Conservation (phyloP, 305 asterid genomes). For the Fraxinus velutina region DNA sequence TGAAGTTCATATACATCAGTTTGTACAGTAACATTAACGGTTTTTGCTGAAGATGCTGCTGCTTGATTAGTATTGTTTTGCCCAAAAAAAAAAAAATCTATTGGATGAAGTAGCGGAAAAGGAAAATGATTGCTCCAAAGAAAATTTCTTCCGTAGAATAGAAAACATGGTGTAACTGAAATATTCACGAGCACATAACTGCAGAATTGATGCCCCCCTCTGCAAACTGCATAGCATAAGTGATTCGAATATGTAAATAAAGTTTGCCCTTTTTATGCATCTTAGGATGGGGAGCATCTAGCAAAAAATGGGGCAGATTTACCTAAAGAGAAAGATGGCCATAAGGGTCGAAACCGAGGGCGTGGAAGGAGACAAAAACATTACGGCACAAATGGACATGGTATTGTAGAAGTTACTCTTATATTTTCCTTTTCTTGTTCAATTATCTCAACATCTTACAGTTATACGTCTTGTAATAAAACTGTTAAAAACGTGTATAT, state of each 20-base stretch:
- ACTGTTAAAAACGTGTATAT: neutral
- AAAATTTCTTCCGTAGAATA: neutral
- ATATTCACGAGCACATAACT: neutral
- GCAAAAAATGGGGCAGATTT: slow-evolving; percentile 17
- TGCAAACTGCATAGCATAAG: neutral
- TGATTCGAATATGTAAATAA: neutral
- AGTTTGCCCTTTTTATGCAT: neutral
- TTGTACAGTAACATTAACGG: neutral
- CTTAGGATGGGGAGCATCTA: slow-evolving; percentile 47
- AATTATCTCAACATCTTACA: neutral
- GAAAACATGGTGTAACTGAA: neutral
- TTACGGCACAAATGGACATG: slow-evolving; percentile 58
- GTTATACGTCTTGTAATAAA: neutral
- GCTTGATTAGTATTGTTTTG: neutral
- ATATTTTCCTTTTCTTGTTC: neutral
- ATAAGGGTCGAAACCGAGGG: slow-evolving; percentile 52
- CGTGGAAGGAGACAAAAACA: slow-evolving; percentile 74
- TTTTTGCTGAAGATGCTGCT: neutral
- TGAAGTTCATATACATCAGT: neutral
- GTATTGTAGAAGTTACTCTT: slow-evolving; percentile 29
- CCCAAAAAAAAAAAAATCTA: too few relatives aligned
- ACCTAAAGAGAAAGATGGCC: slow-evolving; percentile 53
- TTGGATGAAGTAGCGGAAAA: neutral
- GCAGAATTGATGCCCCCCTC: neutral
- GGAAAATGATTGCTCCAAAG: neutral